Conservation (phyloP, 176 grass and related monocot genomes). For the Zea mays region DNA sequence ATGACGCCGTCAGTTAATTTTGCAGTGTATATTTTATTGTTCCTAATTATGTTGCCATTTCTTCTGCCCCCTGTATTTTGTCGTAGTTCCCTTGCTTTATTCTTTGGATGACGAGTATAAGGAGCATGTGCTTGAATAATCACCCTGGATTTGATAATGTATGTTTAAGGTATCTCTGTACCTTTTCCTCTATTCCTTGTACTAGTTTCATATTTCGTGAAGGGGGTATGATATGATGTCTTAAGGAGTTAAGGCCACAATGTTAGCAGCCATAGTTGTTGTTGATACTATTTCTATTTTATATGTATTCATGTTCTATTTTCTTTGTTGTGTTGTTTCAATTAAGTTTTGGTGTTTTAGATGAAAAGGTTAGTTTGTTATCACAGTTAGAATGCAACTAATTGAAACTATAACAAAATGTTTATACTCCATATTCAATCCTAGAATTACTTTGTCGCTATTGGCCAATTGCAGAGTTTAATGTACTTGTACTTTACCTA, state of each 20-base stretch:
- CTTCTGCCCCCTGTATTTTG: constrained; percentile 22
- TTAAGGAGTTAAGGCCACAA: constrained; percentile 1
- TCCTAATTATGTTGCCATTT: background rate
- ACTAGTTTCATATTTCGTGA: constrained; percentile 25
- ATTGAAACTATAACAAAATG: background rate
- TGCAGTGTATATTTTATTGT: background rate
- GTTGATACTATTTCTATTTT: constrained; percentile 19
- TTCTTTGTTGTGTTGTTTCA: background rate
- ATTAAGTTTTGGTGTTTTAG: background rate
- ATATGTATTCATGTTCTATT: background rate
- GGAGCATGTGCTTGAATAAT: constrained; percentile 74
- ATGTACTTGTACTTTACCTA: background rate
- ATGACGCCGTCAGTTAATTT: constrained; percentile 2
- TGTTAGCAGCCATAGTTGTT: constrained; percentile 17
- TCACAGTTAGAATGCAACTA: background rate
- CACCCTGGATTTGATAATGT: constrained; percentile 84
- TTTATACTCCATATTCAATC: background rate
- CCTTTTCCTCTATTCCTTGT: constrained; percentile 20
- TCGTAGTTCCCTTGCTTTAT: constrained; percentile 80
- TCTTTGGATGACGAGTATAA: constrained; percentile 77
- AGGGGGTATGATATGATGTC: constrained; percentile 15
- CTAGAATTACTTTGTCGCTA: background rate
- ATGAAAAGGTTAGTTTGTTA: background rate
- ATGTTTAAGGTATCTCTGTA: constrained; percentile 50
- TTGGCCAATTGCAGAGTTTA: background rate